A percentile compares a stretch with the other conserved stretches of the same genome.
Conservation (phyloP, 306 rosid genomes). For the Quercus glauca region DNA sequence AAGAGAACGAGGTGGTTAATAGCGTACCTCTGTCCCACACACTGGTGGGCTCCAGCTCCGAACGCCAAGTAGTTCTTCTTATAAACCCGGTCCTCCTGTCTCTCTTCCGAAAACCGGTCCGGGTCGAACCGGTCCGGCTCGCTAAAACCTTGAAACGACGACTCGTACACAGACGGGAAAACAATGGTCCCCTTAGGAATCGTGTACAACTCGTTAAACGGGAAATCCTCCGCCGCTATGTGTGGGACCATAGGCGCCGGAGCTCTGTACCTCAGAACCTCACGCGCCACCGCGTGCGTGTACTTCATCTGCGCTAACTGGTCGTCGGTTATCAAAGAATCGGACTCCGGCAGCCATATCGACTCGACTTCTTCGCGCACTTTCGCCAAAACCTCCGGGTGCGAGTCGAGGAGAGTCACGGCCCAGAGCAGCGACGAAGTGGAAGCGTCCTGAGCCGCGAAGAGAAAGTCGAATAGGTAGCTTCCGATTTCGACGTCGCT, state of each 20-base stretch:
- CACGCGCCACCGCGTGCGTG: slow-evolving; percentile 91
- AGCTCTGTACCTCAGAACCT: slow-evolving; percentile 69
- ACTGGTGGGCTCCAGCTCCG: slow-evolving; percentile 94
- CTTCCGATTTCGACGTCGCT: slow-evolving; percentile 56
- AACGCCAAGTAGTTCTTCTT: slow-evolving; percentile 72
- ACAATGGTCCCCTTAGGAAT: slow-evolving; percentile 80
- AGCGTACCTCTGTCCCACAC: slow-evolving; percentile 89
- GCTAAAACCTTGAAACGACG: slow-evolving; percentile 74
- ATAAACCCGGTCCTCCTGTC: slow-evolving; percentile 69
- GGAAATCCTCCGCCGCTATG: slow-evolving; percentile 55
- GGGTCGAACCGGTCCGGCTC: slow-evolving; percentile 89
- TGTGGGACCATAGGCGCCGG: slow-evolving; percentile 90
- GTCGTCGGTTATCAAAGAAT: slow-evolving; percentile 49
- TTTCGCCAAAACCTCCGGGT: slow-evolving; percentile 51
- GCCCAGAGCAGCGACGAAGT: slow-evolving; percentile 94
- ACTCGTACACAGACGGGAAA: slow-evolving; percentile 76
- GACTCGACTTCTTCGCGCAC: slow-evolving; percentile 56
- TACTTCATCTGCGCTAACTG: slow-evolving; percentile 62
- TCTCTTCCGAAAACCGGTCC: slow-evolving; percentile 64
- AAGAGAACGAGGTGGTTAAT: slow-evolving; percentile 76
- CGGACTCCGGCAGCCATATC: slow-evolving; percentile 64
- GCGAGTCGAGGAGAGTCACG: slow-evolving; percentile 65
- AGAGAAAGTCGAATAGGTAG: slow-evolving; percentile 79
- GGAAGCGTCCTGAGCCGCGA: slow-evolving; percentile 88
- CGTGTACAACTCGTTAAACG: slow-evolving; percentile 51